These are phyloP conservation scores for Fusarium cyanostomum DNA, from an alignment of 2,329 filamentous ascomycete species.

Conservation along the genomic window DNA sequence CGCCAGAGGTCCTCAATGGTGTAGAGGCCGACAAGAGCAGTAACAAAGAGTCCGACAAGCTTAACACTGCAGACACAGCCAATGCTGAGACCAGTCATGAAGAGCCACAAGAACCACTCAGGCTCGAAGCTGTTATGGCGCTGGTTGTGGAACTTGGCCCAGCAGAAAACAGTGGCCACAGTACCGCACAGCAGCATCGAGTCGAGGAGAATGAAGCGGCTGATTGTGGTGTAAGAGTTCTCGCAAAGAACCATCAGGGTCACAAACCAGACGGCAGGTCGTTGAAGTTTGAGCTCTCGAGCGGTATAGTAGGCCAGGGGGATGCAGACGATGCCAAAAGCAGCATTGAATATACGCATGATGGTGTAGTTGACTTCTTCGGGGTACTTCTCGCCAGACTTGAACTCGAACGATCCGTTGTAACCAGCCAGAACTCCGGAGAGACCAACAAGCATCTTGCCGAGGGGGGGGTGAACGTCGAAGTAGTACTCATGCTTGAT, in stretches of 20 bases:
- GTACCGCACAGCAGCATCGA: constrained; percentile 99
- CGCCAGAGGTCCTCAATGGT: constrained; percentile 97
- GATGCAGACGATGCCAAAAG: constrained; percentile 91
- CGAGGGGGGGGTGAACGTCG: constrained; percentile 86
- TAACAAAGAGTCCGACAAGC: constrained; percentile 96
- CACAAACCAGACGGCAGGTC: constrained; percentile 91
- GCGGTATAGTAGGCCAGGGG: constrained; percentile 96
- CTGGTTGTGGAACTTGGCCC: constrained; percentile 93
- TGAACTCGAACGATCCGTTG: constrained; percentile 99
- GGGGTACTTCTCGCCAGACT: constrained; percentile 96
- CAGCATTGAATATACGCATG: constrained; percentile 97
- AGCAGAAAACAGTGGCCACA: constrained; percentile 96
- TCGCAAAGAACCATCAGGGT: constrained; percentile 98
- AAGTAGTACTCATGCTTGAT: constrained; percentile 99
- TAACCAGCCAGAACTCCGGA: constrained; percentile 97
- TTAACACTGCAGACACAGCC: constrained; percentile 99
- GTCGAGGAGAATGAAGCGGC: constrained; percentile 96
- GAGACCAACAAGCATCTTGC: constrained; percentile 97
- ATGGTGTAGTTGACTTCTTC: constrained; percentile 95
- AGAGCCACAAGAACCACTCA: constrained; percentile 95
- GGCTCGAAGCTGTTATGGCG: constrained; percentile 85
- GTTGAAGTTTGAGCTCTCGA: constrained; percentile 85
- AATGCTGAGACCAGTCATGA: constrained; percentile 93
- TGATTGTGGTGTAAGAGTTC: constrained; percentile 99
- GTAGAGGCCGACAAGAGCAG: constrained; percentile 93